Evolutionary conservation across 139 green algal species (phyloP), one percentile per base, ranked within the genome.

Genomic region (Coccomyxa sp.): DNA sequence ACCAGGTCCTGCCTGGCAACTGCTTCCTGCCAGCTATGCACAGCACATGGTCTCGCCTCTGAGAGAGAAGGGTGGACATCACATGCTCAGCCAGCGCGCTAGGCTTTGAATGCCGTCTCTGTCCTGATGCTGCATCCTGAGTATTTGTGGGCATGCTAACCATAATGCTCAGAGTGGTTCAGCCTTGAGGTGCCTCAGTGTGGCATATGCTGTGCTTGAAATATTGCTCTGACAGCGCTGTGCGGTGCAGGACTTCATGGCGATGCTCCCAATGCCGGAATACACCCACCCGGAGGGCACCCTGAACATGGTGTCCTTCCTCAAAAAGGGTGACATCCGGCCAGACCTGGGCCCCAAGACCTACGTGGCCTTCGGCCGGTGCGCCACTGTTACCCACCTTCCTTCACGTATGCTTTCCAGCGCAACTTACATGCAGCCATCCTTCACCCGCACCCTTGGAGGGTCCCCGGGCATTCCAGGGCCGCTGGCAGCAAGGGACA

Each of bases 281-380:
- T 92, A 90, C 73, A 86, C 81, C 8, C 89, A 93, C 77, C 87
- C 86, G 5, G 55, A 80, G 73, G 89, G 82, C 44, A 37, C 82
- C 22, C 78, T 94, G 44, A 93, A 93, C 79, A 35, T 93, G 68
- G 83, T 82, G 9, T 76, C 58, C 74, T 64, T 74, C 44, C 75
- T 91, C 38, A 78, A 70, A 0, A 18, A 36, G 29, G 71, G 50
- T 29, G 79, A 74, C 12, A 39, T 85, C 34, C 68, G 55, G 38
- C 90, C 90, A 4, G 90, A 94, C 75, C 82, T 94, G 39, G 90
- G 90, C 0, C 90, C 90, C 41, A 94, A 94, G 81, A 87, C 84
- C 29, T 92, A 90, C 85, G 92, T 92, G 40, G 88, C 88, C 36
- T 89, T 58, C 50, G 88, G 85, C 34, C 75, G 79, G 81, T 84